These are phyloP conservation scores for Aspergillus wentii DNA, from an alignment of 495 filamentous ascomycete species.

Conservation along the genomic window DNA sequence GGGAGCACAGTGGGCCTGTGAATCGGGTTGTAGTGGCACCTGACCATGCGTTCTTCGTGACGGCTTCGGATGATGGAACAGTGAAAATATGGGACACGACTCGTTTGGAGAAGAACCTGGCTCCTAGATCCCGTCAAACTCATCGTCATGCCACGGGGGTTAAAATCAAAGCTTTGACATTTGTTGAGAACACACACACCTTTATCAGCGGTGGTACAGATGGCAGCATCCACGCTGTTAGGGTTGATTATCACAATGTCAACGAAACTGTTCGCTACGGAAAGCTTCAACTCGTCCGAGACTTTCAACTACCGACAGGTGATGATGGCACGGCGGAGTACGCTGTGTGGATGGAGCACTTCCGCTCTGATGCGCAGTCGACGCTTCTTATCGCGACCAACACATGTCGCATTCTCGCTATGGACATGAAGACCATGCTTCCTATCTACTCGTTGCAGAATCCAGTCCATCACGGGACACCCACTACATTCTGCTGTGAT, in stretches of 20 bases:
- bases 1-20: conserved; percentile 79
- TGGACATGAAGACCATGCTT: conserved; percentile 87
- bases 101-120: conserved; percentile 83
- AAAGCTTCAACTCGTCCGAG: conserved; percentile 67
- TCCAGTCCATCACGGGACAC: conserved; percentile 88
- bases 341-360: conserved; percentile 90
- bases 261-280: conserved; percentile 65
- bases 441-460: conserved; percentile 78
- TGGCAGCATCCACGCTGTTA: conserved; percentile 84
- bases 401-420: conserved; percentile 69
- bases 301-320: conserved; percentile 64
- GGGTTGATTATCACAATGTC: conserved; percentile 67
- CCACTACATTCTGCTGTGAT: conserved; percentile 88
- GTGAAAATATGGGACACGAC: conserved; percentile 93
- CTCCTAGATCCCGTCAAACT: conserved; percentile 82
- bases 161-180: conserved; percentile 74
- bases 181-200: conserved; percentile 90
- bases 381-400: conserved; percentile 84
- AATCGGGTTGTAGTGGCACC: conserved; percentile 80
- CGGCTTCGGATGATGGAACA: conserved; percentile 84
- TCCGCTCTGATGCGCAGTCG: conserved; percentile 73
- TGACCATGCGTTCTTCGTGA: conserved; percentile 93
- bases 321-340: conserved; percentile 51
- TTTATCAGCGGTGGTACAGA: conserved; percentile 88
- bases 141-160: conserved; percentile 66